Percentiles rank a stretch among this genome's conserved stretches.
Conservation (phyloP, 306 rosid genomes). For the Elaeagnus macrophylla region DNA sequence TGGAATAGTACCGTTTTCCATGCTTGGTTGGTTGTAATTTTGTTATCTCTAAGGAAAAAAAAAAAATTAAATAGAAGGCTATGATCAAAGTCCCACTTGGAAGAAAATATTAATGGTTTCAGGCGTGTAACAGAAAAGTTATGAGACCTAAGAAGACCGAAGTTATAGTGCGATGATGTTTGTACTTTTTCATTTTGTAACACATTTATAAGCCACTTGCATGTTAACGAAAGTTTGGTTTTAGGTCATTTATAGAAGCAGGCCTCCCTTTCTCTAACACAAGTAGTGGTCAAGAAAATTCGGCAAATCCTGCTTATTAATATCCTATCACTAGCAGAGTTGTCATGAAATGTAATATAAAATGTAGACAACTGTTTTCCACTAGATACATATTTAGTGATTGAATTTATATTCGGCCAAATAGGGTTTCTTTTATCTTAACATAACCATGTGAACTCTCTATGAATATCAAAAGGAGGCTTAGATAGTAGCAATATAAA, state of each 20-base stretch:
- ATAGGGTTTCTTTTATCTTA: no score
- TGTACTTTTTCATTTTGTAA: conserved; percentile 3
- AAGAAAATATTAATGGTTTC: neutral
- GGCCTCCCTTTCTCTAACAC: neutral
- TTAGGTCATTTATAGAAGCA: conserved; percentile 11
- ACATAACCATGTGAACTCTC: no score
- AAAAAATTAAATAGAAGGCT: conserved; percentile 3
- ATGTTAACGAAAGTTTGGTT: conserved; percentile 16
- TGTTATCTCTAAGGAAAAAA: neutral
- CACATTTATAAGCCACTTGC: conserved; percentile 5
- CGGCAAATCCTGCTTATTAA: neutral
- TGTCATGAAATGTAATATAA: conserved; percentile 2
- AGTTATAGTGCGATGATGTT: conserved; percentile 10
- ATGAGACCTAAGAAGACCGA: neutral
- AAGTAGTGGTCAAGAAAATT: no score
- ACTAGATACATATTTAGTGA: neutral
- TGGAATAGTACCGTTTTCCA: neutral
- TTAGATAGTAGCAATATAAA: no score
- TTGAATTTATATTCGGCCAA: no score
- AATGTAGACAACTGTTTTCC: conserved; percentile 6
- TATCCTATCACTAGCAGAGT: neutral
- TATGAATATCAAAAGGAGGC: no score
- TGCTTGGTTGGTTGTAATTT: conserved; percentile 16
- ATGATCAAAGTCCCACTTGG: conserved; percentile 10
- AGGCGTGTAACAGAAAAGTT: neutral